Evolutionary conservation across 441 rosid species (phyloP), one percentile per base, ranked within the genome.

Genomic region (Codiaeum variegatum): DNA sequence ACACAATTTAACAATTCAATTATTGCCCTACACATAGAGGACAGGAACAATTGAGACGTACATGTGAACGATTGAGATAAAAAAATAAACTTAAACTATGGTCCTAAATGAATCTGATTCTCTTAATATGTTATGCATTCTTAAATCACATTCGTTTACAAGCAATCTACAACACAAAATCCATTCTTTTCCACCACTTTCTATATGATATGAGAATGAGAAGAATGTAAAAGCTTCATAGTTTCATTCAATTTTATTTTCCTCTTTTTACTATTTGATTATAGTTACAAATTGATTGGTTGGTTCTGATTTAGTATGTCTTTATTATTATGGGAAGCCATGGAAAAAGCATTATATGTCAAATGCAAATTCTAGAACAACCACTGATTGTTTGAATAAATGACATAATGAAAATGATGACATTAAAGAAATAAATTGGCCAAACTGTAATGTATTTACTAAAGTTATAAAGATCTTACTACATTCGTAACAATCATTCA

Each of bases 351-450:
- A 18, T 76, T 84, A 16, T 79, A 91, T 63, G 32, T 85, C 78
- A 87, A 80, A 76, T 90, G 88, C 29, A 94, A 91, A 69, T 90
- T 74, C 85, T 88, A 11, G 85, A 66, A 36, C 90, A 83, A 74
- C 88, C 90, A 15, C 0, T 92, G 3, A 56, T 67, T 51, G 81
- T 66, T 46, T 82, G 97, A 42, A 77, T 92, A 59, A 78, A 75
- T 64, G 90, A 89, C 75, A 83, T 94, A 24, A 62, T 90, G 77
- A 75, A 68, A 38, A 74, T 84, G 70, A 90, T 94, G 97, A 88
- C 93, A 32, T 63, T 90, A 58, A 91, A 80, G 74, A 97, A 92
- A 80, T 92, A 94, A 74, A 87, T 94, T 28, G 97, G 98, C 32
- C 97, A 92, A 64, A 94, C 21, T 61, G 4, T 1, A 80, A 76